Evolutionary conservation across 345 rosid genomes (phyloP), one percentile per base, ranked within the genome.

Genomic region (Passiflora organensis): DNA sequence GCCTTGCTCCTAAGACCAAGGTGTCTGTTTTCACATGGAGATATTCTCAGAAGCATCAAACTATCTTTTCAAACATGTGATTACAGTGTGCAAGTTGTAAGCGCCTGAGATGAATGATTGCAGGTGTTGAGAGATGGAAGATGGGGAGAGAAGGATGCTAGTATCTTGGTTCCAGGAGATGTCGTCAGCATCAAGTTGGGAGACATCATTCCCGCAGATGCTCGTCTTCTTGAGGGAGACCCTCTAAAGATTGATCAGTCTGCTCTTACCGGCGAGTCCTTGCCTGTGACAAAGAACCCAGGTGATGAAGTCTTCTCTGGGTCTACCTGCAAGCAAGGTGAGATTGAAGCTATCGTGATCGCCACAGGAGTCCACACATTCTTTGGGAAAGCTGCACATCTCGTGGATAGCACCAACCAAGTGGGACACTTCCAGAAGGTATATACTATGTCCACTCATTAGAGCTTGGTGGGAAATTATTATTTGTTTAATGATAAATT

Each of bases 351-450:
- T 38, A 72, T 87, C 56, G 95, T 87, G 2, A 84, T 84, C 38
- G 91, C 91, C 45, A 87, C 95, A 10, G 95, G 95, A 36, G 89
- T 87, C 42, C 91, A 84, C 49, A 80, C 89, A 44, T 87, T 87
- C 79, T 87, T 87, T 17, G 95, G 95, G 6, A 87, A 87, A 77
- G 95, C 95, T 37, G 95, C 95, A 59, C 95, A 87, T 62, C 91
- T 87, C 11, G 89, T 87, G 1, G 91, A 84, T 66, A 87, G 74
- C 72, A 87, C 95, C 60, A 76, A 82, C 58, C 81, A 82, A 68
- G 83, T 71, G 51, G 95, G 91, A 1, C 95, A 87, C 54, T 87
- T 87, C 82, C 95, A 87, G 55, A 80, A 83, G 78, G 86, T 78
- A 60, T n/a, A n/a, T n/a, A n/a, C n/a, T n/a, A n/a, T n/a, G n/a